Percentiles rank a stretch among this genome's conserved stretches.
Conservation (phyloP, 2,329 filamentous ascomycete species). For the Rhynchosporium agropyri region DNA sequence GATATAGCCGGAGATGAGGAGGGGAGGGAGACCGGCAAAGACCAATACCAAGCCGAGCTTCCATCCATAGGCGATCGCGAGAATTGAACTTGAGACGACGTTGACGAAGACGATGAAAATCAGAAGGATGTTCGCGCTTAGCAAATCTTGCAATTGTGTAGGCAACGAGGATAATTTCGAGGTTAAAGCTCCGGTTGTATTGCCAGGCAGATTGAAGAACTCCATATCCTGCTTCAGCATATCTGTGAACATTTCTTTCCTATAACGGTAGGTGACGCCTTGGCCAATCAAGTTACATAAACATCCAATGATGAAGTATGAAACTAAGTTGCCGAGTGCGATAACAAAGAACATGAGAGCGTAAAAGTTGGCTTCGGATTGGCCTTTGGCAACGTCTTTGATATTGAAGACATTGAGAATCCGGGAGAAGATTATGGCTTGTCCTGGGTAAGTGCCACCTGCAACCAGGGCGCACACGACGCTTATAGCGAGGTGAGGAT, state of each 20-base stretch:
- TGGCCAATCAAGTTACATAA: slow-evolving; percentile 32
- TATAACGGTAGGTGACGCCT: slow-evolving; percentile 57
- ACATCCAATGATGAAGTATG: slow-evolving; percentile 51
- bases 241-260: slow-evolving; percentile 66
- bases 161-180: slow-evolving; percentile 84
- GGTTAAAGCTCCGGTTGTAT: slow-evolving; percentile 82
- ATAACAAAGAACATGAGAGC: slow-evolving; percentile 28
- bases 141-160: slow-evolving; percentile 55
- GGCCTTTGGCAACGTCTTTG: slow-evolving; percentile 25
- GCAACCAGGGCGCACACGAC: slow-evolving; percentile 31
- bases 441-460: slow-evolving; percentile 46
- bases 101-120: slow-evolving; percentile 48
- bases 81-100: slow-evolving; percentile 45
- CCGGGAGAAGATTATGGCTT: slow-evolving; percentile 40
- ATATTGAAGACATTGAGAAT: slow-evolving; percentile 38
- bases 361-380: slow-evolving; percentile 21
- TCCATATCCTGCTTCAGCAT: slow-evolving; percentile 89
- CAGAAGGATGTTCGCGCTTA: slow-evolving; percentile 48
- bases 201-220: slow-evolving; percentile 86
- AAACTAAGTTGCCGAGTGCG: slow-evolving; percentile 12
- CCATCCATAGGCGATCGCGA: slow-evolving; percentile 49
- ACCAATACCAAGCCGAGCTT: slow-evolving; percentile 50
- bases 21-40: slow-evolving; percentile 47
- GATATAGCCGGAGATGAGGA: slow-evolving; percentile 47
- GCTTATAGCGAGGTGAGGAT: slow-evolving; percentile 25